Evolutionary conservation across 1,284 basidiomycete species (phyloP), one percentile per base, ranked within the genome.

Genomic region (Malassezia pachydermatis): DNA sequence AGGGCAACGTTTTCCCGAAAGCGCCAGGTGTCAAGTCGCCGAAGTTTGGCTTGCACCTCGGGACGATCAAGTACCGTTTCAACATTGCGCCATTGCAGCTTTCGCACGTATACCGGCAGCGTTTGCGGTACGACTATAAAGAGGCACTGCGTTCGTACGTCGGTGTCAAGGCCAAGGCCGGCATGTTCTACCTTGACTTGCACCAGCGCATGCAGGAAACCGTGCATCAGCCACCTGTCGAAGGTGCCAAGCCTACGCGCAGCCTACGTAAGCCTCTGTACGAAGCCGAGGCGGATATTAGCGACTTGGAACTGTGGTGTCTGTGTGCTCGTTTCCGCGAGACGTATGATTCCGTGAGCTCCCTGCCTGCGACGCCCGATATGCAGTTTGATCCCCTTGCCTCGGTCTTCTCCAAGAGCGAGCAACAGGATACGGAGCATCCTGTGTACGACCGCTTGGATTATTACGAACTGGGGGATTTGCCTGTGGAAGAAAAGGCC

Each of bases 11-110:
- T 24, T 92, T 87, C 73, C 83, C 84, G 1, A 76, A 78, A 38
- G 76, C 78, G 9, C 28, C 33, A n/a, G 45, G 44, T 22, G 78
- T 78, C 2, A 78, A 82, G 6, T 86, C 88, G 0, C 86, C 87
- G 22, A 95, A 95, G 74, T 84, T 96, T 65, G 84, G 88, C 23
- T 79, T 82, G 32, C 85, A 88, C 67, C 74, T 95, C 28, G 89
- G 83, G 7, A 96, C 92, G 0, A 77, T 98, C 72, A 96, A 96
- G 73, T 96, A 95, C 72, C 81, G 85, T 32, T 80, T 92, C 58
- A 78, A 80, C 23, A 76, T 96, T 4, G 78, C 81, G 9, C 80
- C 83, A 20, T 73, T 98, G 14, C 89, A 83, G 72, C 79, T 95
- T 58, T 83, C 86, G 40, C 90, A 96, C 70, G 80, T 82, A 32